Evolutionary conservation across 108 stramenopile genomes (phyloP).

Genomic region (Poteriospumella lacustris): DNA sequence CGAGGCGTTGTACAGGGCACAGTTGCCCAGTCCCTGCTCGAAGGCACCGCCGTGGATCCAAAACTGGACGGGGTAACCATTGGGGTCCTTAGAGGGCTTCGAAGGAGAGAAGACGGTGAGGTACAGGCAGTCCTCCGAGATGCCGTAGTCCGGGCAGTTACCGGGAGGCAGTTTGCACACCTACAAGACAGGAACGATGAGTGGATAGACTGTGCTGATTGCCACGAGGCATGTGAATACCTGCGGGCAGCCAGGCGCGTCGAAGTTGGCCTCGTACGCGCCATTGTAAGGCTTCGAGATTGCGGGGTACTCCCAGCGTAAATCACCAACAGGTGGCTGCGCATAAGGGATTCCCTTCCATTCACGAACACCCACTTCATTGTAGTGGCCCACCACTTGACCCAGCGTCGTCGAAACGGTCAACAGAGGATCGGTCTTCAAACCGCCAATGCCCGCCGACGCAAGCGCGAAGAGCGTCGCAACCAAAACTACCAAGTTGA

Average conservation of each 20-base stretch:
- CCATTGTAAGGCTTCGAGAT: too few species aligned
- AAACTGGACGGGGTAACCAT: conserved; percentile 15
- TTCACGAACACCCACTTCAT: neutral
- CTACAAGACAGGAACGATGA: too few species aligned
- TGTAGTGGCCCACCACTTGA: neutral
- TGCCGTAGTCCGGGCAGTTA: too few species aligned
- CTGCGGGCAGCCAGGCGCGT: neutral
- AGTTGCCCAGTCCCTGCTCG: neutral
- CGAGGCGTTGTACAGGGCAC: neutral
- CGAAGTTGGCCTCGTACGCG: too few species aligned
- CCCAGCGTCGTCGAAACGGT: too few species aligned
- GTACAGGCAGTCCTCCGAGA: conserved; percentile 17
- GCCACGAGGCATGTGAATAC: too few species aligned
- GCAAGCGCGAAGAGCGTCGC: too few species aligned
- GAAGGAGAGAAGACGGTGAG: neutral
- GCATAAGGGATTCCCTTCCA: neutral
- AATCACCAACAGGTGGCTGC: neutral
- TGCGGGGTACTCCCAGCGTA: neutral
- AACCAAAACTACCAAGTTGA: too few species aligned
- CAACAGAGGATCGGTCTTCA: too few species aligned
- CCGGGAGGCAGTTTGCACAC: too few species aligned
- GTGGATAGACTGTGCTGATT: too few species aligned
- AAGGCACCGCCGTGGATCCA: conserved; percentile 21
- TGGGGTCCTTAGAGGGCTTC: neutral
- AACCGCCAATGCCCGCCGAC: too few species aligned